Percentiles rank a stretch among this genome's conserved stretches.
Conservation (phyloP, 306 rosid species). For the Quercus ilex region DNA sequence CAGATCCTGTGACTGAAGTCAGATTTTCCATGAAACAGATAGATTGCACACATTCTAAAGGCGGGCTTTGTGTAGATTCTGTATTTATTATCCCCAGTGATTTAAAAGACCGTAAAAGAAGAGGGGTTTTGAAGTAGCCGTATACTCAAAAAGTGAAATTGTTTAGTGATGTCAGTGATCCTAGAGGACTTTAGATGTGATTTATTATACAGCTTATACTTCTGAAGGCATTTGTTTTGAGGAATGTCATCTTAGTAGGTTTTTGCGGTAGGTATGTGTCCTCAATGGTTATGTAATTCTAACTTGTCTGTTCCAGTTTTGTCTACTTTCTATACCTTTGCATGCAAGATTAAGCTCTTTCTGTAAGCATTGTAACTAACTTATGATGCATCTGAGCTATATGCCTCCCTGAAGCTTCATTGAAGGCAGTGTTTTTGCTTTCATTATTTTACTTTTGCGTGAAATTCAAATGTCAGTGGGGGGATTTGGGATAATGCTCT, state of each 20-base stretch:
- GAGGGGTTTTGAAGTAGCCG: slow-evolving; percentile 45
- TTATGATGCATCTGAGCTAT: slow-evolving; percentile 14
- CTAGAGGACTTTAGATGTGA: slow-evolving; percentile 26
- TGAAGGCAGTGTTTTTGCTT: too few relatives aligned
- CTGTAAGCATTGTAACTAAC: slow-evolving; percentile 16
- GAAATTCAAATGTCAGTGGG: background rate
- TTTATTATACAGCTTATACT: slow-evolving; percentile 34
- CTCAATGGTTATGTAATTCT: slow-evolving; percentile 24
- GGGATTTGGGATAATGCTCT: too few relatives aligned
- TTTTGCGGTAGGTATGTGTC: slow-evolving; percentile 35
- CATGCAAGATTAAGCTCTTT: slow-evolving; percentile 20
- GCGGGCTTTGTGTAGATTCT: slow-evolving; percentile 93
- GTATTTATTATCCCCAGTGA: slow-evolving; percentile 75
- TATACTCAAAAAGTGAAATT: slow-evolving; percentile 13
- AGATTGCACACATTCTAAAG: slow-evolving; percentile 94
- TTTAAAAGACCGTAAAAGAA: slow-evolving; percentile 50
- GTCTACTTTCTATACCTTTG: slow-evolving; percentile 25
- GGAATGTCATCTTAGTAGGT: slow-evolving; percentile 29
- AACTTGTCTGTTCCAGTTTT: slow-evolving; percentile 25
- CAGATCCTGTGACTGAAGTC: slow-evolving; percentile 62
- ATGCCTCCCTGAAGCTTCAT: background rate
- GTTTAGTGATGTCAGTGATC: slow-evolving; percentile 12
- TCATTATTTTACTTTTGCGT: background rate
- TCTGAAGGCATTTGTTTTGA: slow-evolving; percentile 24
- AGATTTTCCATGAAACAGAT: slow-evolving; percentile 96